Evolutionary conservation across 2,329 filamentous ascomycete species (phyloP), one percentile per base, ranked within the genome.

Genomic region (Ophiostoma populinum): DNA sequence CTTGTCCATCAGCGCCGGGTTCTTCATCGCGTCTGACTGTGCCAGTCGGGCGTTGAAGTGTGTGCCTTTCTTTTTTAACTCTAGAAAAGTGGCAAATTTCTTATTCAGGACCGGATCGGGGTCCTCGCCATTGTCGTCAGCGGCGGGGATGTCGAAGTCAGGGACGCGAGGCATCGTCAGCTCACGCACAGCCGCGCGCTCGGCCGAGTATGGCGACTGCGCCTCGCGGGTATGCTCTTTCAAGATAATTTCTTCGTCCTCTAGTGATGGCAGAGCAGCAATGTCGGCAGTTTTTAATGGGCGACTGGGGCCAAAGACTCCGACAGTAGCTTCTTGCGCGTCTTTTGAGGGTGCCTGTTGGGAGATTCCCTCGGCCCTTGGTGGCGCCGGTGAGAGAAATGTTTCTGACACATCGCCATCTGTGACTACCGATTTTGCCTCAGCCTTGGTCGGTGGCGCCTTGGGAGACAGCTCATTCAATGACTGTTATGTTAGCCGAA

Each of bases 31-130:
- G 1, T 67, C 56, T 1, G 75, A 79, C 38, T 65, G 63, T 24
- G 77, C 69, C 7, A 90, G 59, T 41, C 78, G 75, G 46, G 72
- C 62, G 51, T 90, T 86, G 62, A 87, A 87, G 54, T 90, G 81
- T 12, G 75, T 63, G 5, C 75, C 75, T 48, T 70, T 73, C 24
- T 50, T 47, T 57, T 90, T 90, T n/a, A 87, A 63, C 30, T 70
- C 63, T 1, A 87, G 65, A 44, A 90, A 87, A 40, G 73, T 70
- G 42, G 71, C 65, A 45, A 87, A 77, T 46, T 82, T 85, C 44
- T 67, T 64, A 34, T 67, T 75, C 10, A 73, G 55, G 1, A 49
- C 46, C 6, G 41, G 13, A 22, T 59, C 49, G 1, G 61, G 56
- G 12, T 69, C 68, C 9, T 69, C 69, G 2, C 69, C 68, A 17